Evolutionary conservation across 306 rosid species (phyloP).

Genomic region (Canavalia gladiata): DNA sequence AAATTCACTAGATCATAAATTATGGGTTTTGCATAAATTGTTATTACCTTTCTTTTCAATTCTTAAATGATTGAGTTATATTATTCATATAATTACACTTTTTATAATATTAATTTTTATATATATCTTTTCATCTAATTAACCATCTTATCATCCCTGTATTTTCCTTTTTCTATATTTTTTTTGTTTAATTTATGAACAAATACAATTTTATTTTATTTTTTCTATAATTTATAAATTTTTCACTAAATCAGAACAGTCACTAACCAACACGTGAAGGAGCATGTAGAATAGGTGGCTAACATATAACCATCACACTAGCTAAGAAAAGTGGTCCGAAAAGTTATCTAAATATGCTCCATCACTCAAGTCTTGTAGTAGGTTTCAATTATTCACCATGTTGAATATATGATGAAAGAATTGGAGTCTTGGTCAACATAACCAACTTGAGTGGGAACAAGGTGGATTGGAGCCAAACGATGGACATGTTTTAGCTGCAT

Average conservation of each 20-base stretch:
- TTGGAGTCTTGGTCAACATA: constrained; percentile 21
- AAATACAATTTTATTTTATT: too few relatives aligned
- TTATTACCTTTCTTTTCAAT: constrained; percentile 4
- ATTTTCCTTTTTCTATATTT: too few relatives aligned
- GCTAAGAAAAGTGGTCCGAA: neutral
- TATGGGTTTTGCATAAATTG: neutral
- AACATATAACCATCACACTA: neutral
- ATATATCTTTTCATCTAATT: too few relatives aligned
- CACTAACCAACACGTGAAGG: constrained; percentile 22
- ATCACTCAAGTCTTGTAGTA: neutral
- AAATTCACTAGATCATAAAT: too few relatives aligned
- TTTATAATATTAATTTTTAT: too few relatives aligned
- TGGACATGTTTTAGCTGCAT: constrained; percentile 44
- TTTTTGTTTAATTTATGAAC: too few relatives aligned
- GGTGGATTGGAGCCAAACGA: constrained; percentile 3
- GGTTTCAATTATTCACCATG: constrained; percentile 11
- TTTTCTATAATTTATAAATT: too few relatives aligned
- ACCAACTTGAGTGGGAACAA: constrained; percentile 24
- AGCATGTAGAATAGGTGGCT: constrained; percentile 6
- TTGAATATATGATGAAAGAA: constrained; percentile 1
- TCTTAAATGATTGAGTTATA: too few relatives aligned
- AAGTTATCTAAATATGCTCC: constrained; percentile 24
- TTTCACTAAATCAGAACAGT: neutral
- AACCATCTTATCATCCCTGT: too few relatives aligned
- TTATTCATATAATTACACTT: too few relatives aligned